These are phyloP conservation scores for Candida loeiensis DNA, from an alignment of 805 yeast species.

Conservation along the genomic window DNA sequence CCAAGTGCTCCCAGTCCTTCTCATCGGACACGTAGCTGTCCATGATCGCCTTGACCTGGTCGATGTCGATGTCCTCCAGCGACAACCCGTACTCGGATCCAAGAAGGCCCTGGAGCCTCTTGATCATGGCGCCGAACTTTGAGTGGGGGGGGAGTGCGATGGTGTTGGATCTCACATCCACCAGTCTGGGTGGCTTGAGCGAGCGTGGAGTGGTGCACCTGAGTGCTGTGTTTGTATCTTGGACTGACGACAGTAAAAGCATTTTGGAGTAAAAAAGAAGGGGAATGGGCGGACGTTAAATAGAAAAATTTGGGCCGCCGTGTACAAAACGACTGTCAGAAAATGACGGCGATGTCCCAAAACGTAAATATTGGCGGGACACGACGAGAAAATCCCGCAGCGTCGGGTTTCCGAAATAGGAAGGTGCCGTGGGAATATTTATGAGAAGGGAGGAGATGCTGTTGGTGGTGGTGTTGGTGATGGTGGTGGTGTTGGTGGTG, in stretches of 20 bases:
- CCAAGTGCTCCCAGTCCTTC: slow-evolving; percentile 57
- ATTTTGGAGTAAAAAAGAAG: not conserved
- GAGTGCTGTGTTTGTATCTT: not conserved
- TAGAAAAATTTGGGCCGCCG: slow-evolving; percentile 1
- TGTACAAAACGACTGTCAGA: not conserved
- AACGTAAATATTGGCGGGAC: not conserved
- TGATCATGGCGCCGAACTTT: slow-evolving; percentile 23
- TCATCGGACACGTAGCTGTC: slow-evolving; percentile 44
- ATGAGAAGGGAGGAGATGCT: too few relatives aligned
- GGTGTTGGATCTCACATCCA: slow-evolving; percentile 7
- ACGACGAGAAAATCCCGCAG: too few relatives aligned
- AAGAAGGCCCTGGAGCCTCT: slow-evolving; percentile 23
- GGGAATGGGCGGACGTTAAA: not conserved
- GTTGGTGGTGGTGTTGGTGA: too few relatives aligned
- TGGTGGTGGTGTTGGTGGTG: too few relatives aligned
- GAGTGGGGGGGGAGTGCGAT: slow-evolving; percentile 9
- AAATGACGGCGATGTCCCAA: not conserved
- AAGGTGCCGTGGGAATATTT: too few relatives aligned
- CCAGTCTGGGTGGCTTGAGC: slow-evolving; percentile 6
- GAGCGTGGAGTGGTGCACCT: slow-evolving; percentile 8
- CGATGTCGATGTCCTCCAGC: slow-evolving; percentile 52
- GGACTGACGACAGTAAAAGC: slow-evolving; percentile 5
- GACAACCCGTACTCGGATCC: slow-evolving; percentile 33
- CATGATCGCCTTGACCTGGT: slow-evolving; percentile 43
- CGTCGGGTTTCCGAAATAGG: too few relatives aligned